Evolutionary conservation across 768 basidiomycete species (phyloP).

Genomic region (Lentinula guzmanii): DNA sequence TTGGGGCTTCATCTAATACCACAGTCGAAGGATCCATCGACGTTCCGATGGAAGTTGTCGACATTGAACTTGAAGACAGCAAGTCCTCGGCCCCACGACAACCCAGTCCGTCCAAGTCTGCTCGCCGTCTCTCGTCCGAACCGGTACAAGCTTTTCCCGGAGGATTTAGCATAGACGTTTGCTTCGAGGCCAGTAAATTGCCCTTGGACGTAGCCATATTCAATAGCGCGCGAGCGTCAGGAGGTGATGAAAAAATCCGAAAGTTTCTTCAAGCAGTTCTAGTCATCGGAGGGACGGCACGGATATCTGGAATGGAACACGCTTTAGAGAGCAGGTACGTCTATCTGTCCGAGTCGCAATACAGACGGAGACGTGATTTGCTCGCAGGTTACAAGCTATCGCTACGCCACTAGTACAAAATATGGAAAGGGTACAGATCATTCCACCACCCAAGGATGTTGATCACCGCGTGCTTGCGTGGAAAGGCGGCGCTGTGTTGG

Average conservation of each 20-base stretch:
- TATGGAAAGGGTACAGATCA: conserved; percentile 86
- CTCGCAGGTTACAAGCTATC: conserved; percentile 66
- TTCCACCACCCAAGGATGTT: conserved; percentile 91
- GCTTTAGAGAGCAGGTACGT: conserved; percentile 82
- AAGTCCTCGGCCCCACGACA: conserved; percentile 19
- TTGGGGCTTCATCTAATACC: background rate
- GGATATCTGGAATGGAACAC: conserved; percentile 77
- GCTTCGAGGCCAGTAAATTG: conserved; percentile 81
- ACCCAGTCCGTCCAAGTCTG: conserved; percentile 13
- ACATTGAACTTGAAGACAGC: conserved; percentile 42
- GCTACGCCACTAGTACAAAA: conserved; percentile 75
- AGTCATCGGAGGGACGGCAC: conserved; percentile 80
- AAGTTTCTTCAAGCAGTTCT: conserved; percentile 86
- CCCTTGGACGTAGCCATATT: conserved; percentile 91
- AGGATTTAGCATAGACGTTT: conserved; percentile 66
- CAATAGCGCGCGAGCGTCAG: conserved; percentile 84
- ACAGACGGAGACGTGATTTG: background rate
- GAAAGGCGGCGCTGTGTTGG: conserved; percentile 92
- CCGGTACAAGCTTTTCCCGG: conserved; percentile 26
- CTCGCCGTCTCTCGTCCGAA: conserved; percentile 14
- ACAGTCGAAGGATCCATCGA: conserved; percentile 16
- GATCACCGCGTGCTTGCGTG: conserved; percentile 87
- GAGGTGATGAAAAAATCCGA: conserved; percentile 83
- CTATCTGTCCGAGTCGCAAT: background rate
- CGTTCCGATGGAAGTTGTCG: conserved; percentile 37